Percentiles rank a stretch among this genome's conserved stretches.
phyloP scores from a whole-genome alignment of 2,329 filamentous ascomycete genomes.

The Cordyceps militaris region DNA sequence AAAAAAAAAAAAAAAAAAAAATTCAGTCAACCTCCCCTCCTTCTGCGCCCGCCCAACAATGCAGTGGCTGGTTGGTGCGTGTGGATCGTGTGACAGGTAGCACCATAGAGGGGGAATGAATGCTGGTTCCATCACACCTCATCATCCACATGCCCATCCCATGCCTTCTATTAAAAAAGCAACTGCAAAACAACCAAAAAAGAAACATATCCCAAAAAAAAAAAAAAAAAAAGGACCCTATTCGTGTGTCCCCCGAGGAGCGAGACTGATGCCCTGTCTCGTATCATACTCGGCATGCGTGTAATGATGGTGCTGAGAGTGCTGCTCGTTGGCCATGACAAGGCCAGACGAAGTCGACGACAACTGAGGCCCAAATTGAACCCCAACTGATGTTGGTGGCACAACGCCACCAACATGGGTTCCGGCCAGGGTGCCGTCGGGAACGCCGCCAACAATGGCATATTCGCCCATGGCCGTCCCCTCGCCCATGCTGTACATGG shows the following conservation, averaged over 20 bases:
- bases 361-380: neutral
- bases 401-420: neutral
- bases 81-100: constrained; percentile 7
- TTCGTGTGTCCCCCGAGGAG: neutral
- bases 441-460: neutral
- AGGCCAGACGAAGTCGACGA: neutral
- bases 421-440: neutral
- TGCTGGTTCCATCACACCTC: neutral
- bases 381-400: neutral
- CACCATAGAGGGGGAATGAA: neutral
- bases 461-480: neutral
- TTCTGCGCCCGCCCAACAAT: neutral
- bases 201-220: too few relatives aligned
- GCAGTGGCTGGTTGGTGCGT: neutral
- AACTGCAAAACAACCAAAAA: too few relatives aligned
- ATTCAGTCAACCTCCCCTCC: neutral
- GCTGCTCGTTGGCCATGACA: neutral
- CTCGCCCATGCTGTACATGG: neutral
- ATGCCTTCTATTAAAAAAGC: too few relatives aligned
- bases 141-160: neutral
- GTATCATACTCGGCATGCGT: neutral
- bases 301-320: neutral
- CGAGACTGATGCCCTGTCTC: neutral
- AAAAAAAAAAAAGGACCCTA: too few relatives aligned
- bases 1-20: too few relatives aligned